Evolutionary conservation across 352 stramenopile species (phyloP), one percentile per base, ranked within the genome.

Genomic region (Pythium aristosporum): DNA sequence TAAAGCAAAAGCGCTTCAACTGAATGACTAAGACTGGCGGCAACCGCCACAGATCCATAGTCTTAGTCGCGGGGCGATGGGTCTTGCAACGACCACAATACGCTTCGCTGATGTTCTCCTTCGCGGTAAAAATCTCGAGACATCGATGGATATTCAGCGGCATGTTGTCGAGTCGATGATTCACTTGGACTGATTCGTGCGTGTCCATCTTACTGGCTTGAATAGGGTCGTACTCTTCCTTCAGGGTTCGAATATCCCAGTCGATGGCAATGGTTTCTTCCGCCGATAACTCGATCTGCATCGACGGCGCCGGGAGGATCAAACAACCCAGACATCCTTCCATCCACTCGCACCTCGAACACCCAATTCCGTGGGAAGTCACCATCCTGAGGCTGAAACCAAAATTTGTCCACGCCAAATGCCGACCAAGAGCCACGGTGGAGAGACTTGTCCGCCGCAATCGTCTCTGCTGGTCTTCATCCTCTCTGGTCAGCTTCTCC

Each of bases 1-100:
- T 99, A 59, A 96, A 99, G 67, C 98, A 98, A 69, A 99, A 99
- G 16, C 98, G 91, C 72, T 99, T 99, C n/a, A 99, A 80, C 46
- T 99, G 97, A 59, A 99, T 98, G n/a, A 99, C 97, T 5, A 99
- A 78, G 47, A 99, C 71, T 0, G 97, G 97, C 36, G 98, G 98
- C 43, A 99, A 72, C 23, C 97, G 86, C 96, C 97, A 99, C 0
- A 99, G 71, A 66, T 98, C 95, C 85, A 99, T 98, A 37, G 94
- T 96, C 71, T 98, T 99, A 11, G 89, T 98, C 68, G 82, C 82
- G 71, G 92, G 76, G 74, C 94, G 79, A 83, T 96, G 80, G 72
- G 98, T 80, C 79, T 98, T 77, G 77, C 86, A 95, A 11, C 82
- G 80, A 2, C 86, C 82, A 32, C 86, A 95, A 47, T 87, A 95